Evolutionary conservation across 257 asterid species (phyloP).

Genomic region (Solanum stenotomum): DNA sequence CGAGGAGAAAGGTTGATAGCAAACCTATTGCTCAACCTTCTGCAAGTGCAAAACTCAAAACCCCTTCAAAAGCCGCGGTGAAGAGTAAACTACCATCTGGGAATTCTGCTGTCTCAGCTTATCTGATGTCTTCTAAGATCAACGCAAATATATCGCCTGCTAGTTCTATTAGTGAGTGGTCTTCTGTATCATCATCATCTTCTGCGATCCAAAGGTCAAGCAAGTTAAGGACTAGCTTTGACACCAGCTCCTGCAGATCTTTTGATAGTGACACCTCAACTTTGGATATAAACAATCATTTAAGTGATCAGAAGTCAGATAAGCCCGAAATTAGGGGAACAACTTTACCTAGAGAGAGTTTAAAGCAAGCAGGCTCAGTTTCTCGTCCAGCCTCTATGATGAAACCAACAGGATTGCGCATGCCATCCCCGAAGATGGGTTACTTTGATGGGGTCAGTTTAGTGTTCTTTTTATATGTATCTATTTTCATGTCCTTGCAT

Average conservation of each 20-base stretch:
- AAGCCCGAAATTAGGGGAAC: constrained; percentile 22
- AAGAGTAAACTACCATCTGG: constrained; percentile 32
- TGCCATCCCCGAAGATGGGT: constrained; percentile 95
- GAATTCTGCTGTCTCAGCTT: constrained; percentile 42
- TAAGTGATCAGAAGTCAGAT: constrained; percentile 27
- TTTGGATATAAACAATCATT: constrained; percentile 18
- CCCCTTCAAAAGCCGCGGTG: constrained; percentile 38
- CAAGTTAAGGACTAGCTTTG: constrained; percentile 57
- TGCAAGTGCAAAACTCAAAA: constrained; percentile 37
- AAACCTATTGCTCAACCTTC: constrained; percentile 25
- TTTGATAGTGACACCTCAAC: constrained; percentile 24
- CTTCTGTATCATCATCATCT: constrained; percentile 75
- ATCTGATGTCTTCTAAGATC: constrained; percentile 44
- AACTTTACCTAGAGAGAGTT: constrained; percentile 13
- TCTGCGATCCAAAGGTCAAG: constrained; percentile 41
- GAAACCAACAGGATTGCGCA: constrained; percentile 77
- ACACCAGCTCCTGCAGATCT: constrained; percentile 46
- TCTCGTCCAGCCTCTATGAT: constrained; percentile 33
- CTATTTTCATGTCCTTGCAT: neutral
- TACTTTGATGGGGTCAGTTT: constrained; percentile 92
- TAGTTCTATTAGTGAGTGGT: constrained; percentile 95
- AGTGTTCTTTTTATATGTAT: neutral
- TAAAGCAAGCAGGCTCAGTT: constrained; percentile 28
- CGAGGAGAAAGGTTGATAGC: constrained; percentile 48
- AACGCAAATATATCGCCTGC: constrained; percentile 70